These are phyloP conservation scores for Fraxinus albicans DNA, from an alignment of 305 asterid species.

Conservation along the genomic window DNA sequence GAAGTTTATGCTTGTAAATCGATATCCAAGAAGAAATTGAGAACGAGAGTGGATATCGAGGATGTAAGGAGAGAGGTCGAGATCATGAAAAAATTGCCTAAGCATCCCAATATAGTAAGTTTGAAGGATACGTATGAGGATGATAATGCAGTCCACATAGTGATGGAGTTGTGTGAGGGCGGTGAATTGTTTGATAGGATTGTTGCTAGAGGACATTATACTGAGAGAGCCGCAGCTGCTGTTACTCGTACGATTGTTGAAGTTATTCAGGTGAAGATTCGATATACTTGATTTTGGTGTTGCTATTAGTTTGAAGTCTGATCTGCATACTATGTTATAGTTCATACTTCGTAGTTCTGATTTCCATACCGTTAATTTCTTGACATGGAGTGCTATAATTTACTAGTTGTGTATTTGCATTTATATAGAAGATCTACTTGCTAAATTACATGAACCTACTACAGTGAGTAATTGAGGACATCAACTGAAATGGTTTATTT, in stretches of 20 bases:
- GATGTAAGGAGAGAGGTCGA: slow-evolving; percentile 24
- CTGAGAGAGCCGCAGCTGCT: slow-evolving; percentile 24
- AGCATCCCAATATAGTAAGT: slow-evolving; percentile 18
- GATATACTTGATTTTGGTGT: not conserved
- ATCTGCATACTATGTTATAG: not conserved
- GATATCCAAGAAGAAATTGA: slow-evolving; percentile 22
- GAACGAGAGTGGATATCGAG: slow-evolving; percentile 21
- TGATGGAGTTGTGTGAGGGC: slow-evolving; percentile 29
- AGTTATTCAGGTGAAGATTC: slow-evolving; percentile 10
- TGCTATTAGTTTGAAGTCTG: not conserved
- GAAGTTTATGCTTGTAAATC: slow-evolving; percentile 20
- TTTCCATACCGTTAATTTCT: not conserved
- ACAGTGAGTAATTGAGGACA: not conserved
- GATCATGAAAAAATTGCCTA: slow-evolving; percentile 24
- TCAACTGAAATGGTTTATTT: not conserved
- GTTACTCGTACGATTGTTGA: slow-evolving; percentile 20
- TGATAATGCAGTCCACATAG: slow-evolving; percentile 24
- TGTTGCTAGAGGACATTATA: slow-evolving; percentile 27
- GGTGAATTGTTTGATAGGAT: slow-evolving; percentile 29
- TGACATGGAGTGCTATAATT: not conserved
- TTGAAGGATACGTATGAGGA: slow-evolving; percentile 23
- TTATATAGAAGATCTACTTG: not conserved
- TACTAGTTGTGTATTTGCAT: not conserved
- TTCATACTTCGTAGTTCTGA: not conserved
- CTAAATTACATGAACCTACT: not conserved